Conservation (phyloP, 805 yeast species). For the Candida vartiovaarae region DNA sequence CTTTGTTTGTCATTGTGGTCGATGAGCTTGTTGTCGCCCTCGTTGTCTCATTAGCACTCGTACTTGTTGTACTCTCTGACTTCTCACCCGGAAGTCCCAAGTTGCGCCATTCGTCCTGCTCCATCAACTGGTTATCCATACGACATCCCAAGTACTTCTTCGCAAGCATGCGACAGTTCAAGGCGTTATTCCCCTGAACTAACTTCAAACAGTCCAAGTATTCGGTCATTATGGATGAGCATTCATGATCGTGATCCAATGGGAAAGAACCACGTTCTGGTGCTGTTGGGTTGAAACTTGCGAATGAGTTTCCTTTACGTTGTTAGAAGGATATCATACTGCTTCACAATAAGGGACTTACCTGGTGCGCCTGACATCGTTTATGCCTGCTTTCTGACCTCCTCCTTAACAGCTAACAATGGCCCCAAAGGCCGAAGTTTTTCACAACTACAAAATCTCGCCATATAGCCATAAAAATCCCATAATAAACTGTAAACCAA, state of each 20-base stretch:
- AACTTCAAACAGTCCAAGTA: conserved; percentile 74
- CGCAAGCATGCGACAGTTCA: conserved; percentile 83
- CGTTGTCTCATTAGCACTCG: neutral
- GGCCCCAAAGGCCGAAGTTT: no score
- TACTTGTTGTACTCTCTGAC: neutral
- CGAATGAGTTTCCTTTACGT: conserved; percentile 33
- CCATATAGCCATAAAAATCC: no score
- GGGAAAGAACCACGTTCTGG: conserved; percentile 98
- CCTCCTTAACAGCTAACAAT: no score
- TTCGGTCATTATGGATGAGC: conserved; percentile 64
- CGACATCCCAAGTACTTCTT: conserved; percentile 77
- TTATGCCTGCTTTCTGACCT: neutral
- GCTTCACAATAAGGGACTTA: neutral
- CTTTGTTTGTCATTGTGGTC: neutral
- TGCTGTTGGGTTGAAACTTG: conserved; percentile 71
- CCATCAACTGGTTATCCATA: conserved; percentile 74
- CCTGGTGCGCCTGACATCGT: conserved; percentile 17
- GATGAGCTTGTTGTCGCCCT: neutral
- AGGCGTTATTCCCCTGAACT: conserved; percentile 77
- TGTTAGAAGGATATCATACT: neutral
- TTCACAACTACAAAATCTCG: no score
- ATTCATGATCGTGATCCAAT: conserved; percentile 81
- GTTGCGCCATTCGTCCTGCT: conserved; percentile 48
- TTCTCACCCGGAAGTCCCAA: conserved; percentile 55
- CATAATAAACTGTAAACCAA: no score